phyloP scores from a whole-genome alignment of 2,329 filamentous ascomycete species.

The Xylariaceae sp. region DNA sequence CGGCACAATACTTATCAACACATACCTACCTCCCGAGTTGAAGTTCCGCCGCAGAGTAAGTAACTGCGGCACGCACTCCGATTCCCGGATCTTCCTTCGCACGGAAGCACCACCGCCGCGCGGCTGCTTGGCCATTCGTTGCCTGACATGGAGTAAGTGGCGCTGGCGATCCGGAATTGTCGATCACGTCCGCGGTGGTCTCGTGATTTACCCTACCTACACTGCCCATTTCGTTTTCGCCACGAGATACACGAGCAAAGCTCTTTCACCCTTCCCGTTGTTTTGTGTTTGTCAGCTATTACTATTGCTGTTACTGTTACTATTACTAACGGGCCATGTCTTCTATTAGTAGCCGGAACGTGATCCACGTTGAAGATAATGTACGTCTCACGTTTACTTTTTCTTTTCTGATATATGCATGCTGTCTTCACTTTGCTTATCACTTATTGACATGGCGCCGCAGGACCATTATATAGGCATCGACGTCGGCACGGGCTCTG shows the following conservation, averaged over 20 bases:
- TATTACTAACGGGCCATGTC: conserved; percentile 19
- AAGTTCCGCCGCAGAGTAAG: too few species aligned
- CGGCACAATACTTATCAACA: too few species aligned
- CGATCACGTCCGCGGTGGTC: not conserved
- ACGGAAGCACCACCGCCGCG: too few species aligned
- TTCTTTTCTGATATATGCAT: not conserved
- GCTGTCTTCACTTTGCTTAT: not conserved
- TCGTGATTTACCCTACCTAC: not conserved
- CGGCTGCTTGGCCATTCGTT: too few species aligned
- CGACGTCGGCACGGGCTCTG: conserved; percentile 94
- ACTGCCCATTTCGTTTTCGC: not conserved
- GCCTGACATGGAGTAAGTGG: conserved; percentile 25
- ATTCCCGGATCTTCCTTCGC: too few species aligned
- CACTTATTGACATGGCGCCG: conserved; percentile 23
- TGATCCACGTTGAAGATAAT: conserved; percentile 33
- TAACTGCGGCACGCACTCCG: too few species aligned
- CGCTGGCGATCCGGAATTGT: not conserved
- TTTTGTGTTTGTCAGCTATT: not conserved
- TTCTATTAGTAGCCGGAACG: conserved; percentile 31
- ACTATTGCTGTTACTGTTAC: conserved; percentile 8
- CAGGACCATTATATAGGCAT: conserved; percentile 72
- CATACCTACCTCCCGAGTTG: too few species aligned
- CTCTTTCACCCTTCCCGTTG: not conserved
- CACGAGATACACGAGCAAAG: not conserved
- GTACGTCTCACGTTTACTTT: conserved; percentile 22